These are phyloP conservation scores for Spergularia bocconei DNA, from an alignment of 148 eudicot genomes.

Conservation along the genomic window DNA sequence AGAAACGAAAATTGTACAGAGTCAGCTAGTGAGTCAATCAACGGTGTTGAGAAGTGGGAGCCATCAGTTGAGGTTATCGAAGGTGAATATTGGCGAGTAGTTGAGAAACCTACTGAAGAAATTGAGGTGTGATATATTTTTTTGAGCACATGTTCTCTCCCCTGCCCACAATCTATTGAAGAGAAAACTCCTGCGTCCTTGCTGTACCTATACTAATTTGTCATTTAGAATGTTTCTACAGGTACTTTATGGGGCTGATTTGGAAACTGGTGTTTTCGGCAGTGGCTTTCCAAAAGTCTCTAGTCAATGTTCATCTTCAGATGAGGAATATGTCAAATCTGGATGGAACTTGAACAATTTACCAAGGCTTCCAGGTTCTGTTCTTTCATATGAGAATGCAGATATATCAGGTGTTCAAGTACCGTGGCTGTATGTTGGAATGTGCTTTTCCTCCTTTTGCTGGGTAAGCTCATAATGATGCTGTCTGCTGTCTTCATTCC, in stretches of 20 bases:
- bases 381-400: slow-evolving; percentile 80
- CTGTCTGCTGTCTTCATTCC: neutral
- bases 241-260: slow-evolving; percentile 98
- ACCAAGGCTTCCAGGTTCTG: slow-evolving; percentile 93
- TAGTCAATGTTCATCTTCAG: slow-evolving; percentile 44
- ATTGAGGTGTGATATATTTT: slow-evolving; percentile 63
- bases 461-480: slow-evolving; percentile 66
- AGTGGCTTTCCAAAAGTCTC: slow-evolving; percentile 85
- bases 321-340: slow-evolving; percentile 62
- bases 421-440: slow-evolving; percentile 97
- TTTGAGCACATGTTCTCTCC: neutral
- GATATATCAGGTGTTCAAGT: slow-evolving; percentile 97
- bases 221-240: slow-evolving; percentile 26
- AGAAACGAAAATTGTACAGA: slow-evolving; percentile 38
- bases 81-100: slow-evolving; percentile 99
- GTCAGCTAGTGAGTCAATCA: slow-evolving; percentile 26
- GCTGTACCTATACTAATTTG: slow-evolving; percentile 7
- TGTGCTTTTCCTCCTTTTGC: slow-evolving; percentile 99
- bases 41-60: slow-evolving; percentile 42
- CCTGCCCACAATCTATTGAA: neutral
- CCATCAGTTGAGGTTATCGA: slow-evolving; percentile 77
- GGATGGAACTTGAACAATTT: slow-evolving; percentile 99
- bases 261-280: slow-evolving; percentile 94
- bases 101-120: slow-evolving; percentile 93
- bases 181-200: neutral